Conservation (phyloP, 192 early-diverging fungal genomes). For the Coemansia sp. region DNA sequence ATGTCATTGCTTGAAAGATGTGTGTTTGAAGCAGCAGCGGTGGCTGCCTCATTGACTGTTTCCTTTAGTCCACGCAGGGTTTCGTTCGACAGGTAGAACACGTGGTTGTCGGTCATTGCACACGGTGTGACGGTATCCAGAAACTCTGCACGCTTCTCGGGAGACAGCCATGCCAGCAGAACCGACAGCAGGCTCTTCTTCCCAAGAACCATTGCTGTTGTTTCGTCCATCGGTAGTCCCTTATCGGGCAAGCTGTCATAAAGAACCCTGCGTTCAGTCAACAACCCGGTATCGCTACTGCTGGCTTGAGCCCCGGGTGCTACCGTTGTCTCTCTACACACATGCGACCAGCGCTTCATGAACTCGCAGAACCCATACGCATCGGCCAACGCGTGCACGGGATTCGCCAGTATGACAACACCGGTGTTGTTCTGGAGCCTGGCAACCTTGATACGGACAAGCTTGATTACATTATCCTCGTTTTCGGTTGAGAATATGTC, state of each 20-base stretch:
- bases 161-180: constrained; percentile 20
- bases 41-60: not conserved
- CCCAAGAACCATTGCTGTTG: constrained; percentile 1
- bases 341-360: constrained; percentile 23
- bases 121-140: not conserved
- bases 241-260: not conserved
- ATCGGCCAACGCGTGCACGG: constrained; percentile 20
- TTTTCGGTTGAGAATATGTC: not conserved
- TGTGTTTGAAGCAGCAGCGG: no score
- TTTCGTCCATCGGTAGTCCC: not conserved
- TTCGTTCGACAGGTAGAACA: constrained; percentile 15
- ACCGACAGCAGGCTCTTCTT: not conserved
- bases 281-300: not conserved
- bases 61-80: constrained; percentile 1
- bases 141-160: constrained; percentile 8
- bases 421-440: constrained; percentile 31
- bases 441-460: constrained; percentile 9
- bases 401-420: constrained; percentile 21
- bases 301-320: not conserved
- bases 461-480: constrained; percentile 5
- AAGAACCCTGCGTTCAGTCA: not conserved
- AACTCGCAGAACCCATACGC: constrained; percentile 24
- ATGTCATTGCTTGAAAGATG: constrained; percentile 26
- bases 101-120: constrained; percentile 1
- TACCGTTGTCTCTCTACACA: constrained; percentile 1